Evolutionary conservation across 805 yeast species (phyloP), one percentile per base, ranked within the genome.

Genomic region (Ogataea ganodermae): DNA sequence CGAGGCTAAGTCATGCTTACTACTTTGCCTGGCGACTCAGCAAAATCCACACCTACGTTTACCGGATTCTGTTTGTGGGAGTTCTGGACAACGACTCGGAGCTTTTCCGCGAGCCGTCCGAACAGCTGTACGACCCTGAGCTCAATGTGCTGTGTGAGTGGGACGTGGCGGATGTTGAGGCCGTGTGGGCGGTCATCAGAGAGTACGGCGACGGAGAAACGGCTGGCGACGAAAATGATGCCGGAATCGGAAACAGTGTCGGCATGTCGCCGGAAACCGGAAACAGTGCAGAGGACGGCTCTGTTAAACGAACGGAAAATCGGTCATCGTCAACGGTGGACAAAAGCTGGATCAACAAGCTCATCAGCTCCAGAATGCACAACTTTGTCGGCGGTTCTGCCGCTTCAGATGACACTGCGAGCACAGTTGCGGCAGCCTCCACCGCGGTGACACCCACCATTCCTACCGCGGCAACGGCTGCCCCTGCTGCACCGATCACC

Each of bases 11-110:
- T 12, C 50, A 53, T 22, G 45, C 49, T n/a, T 58, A 60, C 39
- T 60, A 46, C 46, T 48, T 24, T 33, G 62, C 63, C 4, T 60
- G 65, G 65, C 46, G 54, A 14, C 41, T 39, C 14, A 44, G 50
- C 38, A 56, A 57, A 32, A 26, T 51, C 7, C 52, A 56, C 31
- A 47, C 57, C 1, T 59, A 37, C 28, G 36, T 52, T 10, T 52
- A 56, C 31, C 23, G 30, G 9, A 42, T 42, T 8, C 22, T 46
- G 14, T 12, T 41, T 8, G 22, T 16, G 10, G 35, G 36, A 16
- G 17, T 45, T n/a, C 13, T 45, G 30, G 37, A 38, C 12, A 44
- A 42, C 8, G 16, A 36, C 3, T 52, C 52, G 23, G 49, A 55
- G 16, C 6, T 42, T 1, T 30, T 45, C 17, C 46, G 40, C 12